Evolutionary conservation across 768 basidiomycete species (phyloP).

Genomic region (Suillus cothurnatus): DNA sequence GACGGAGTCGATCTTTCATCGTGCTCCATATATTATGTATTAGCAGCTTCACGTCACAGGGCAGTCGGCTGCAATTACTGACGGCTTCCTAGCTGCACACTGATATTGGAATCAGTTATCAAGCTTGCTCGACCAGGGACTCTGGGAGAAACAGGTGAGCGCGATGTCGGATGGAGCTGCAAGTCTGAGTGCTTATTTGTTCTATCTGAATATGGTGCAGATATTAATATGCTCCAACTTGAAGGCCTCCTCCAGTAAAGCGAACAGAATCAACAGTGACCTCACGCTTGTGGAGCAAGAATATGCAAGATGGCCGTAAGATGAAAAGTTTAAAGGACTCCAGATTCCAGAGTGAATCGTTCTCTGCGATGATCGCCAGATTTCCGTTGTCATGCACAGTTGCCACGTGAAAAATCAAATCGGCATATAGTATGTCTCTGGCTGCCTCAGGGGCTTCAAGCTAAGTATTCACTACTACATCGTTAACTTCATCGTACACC

Average conservation of each 20-base stretch:
- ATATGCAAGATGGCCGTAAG: neutral
- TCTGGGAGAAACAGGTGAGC: neutral
- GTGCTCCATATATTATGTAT: conserved; percentile 1
- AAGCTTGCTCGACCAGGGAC: neutral
- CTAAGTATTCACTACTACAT: neutral
- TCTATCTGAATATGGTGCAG: neutral
- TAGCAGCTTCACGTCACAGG: conserved; percentile 8
- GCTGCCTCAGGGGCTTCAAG: neutral
- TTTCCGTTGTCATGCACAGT: neutral
- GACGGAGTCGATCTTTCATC: conserved; percentile 19
- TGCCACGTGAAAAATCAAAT: neutral
- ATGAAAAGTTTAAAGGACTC: neutral
- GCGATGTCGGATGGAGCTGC: neutral
- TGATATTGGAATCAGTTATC: neutral
- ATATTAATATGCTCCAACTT: neutral
- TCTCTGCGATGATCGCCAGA: neutral
- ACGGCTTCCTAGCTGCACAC: neutral
- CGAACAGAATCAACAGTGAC: neutral
- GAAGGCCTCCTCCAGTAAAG: neutral
- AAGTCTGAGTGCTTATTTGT: neutral
- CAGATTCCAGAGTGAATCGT: neutral
- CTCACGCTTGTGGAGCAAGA: neutral
- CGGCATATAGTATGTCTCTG: neutral
- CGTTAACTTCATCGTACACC: neutral
- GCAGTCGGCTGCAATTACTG: conserved; percentile 10